phyloP scores from a whole-genome alignment of 2,329 filamentous ascomycete species.

The Aspergillus phoenicis region DNA sequence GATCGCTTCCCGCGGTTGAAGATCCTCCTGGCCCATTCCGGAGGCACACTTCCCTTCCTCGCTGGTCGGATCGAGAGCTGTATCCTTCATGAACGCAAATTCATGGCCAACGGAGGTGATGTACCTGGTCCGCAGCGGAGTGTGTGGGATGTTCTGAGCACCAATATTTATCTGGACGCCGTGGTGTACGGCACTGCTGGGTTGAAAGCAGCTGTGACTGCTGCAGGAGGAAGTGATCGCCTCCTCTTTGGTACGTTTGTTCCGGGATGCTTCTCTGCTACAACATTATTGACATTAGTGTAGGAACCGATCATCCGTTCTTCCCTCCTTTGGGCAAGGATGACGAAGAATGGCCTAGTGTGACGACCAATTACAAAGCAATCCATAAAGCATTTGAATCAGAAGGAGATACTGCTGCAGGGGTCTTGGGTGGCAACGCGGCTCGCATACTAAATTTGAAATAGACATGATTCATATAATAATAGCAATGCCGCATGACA shows the following conservation, averaged over 20 bases:
- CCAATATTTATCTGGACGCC: conserved; percentile 84
- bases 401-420: conserved; percentile 34
- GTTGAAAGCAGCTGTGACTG: conserved; percentile 75
- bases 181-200: conserved; percentile 59
- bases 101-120: conserved; percentile 65
- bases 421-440: conserved; percentile 49
- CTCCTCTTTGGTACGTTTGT: conserved; percentile 42
- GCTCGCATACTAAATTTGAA: conserved; percentile 45
- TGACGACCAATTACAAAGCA: conserved; percentile 51
- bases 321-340: conserved; percentile 45
- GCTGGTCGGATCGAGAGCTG: conserved; percentile 88
- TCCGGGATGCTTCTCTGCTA: not conserved
- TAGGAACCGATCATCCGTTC: conserved; percentile 50
- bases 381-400: conserved; percentile 42
- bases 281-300: conserved; percentile 9
- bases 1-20: conserved; percentile 70
- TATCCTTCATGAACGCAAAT: conserved; percentile 76
- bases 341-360: conserved; percentile 48
- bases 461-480: conserved; percentile 11
- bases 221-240: conserved; percentile 49
- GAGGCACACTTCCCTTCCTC: conserved; percentile 84
- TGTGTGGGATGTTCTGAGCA: conserved; percentile 67
- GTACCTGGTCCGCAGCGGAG: conserved; percentile 60
- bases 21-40: conserved; percentile 83
- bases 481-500: not conserved